Evolutionary conservation across 2,329 filamentous ascomycete species (phyloP), one percentile per base, ranked within the genome.

Genomic region (Cercospora citrullina): DNA sequence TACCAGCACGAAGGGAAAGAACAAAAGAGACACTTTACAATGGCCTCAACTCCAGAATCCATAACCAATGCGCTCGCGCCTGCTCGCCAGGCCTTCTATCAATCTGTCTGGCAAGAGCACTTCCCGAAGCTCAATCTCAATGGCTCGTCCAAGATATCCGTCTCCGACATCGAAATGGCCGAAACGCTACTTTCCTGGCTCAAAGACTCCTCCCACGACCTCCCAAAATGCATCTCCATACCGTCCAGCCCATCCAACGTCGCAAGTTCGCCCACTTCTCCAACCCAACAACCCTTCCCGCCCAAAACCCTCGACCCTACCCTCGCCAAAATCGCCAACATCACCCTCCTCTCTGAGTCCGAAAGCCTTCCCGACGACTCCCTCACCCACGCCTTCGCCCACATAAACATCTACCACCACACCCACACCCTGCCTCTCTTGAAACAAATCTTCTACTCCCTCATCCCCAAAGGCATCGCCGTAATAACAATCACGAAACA

Each of bases 331-430:
- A 60, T 60, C 55, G 36, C 63, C 18, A 65, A 65, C 26, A 65
- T 65, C 28, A 33, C 36, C 5, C 18, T 64, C n/a, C 53, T 66
- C 57, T 28, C 26, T n/a, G 28, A 31, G 1, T 1, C 53, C 42
- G 16, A 31, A 14, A 1, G n/a, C 26, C 12, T 55, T 4, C 45
- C 45, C 8, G 67, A 64, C 39, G 60, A 64, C 28, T 55, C 42
- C 9, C 42, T 66, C 55, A 69, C 67, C 9, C 67, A 69, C 45
- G 67, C 67, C 12, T 64, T 69, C 36, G 60, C 67, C 14, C 65
- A 69, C n/a, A 64, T 69, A 3, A 36, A 51, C 6, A 42, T 51
- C 14, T 63, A 55, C n/a, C 59, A 60, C 31, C 61, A 55, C 16
- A 14, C 51, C 5, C 60, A 45, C 18, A 58, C 59, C 2, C 48